A percentile compares a stretch with the other conserved stretches of the same genome.
These are phyloP conservation scores for Russula vinacea DNA, from an alignment of 768 basidiomycete species.

Conservation along the genomic window DNA sequence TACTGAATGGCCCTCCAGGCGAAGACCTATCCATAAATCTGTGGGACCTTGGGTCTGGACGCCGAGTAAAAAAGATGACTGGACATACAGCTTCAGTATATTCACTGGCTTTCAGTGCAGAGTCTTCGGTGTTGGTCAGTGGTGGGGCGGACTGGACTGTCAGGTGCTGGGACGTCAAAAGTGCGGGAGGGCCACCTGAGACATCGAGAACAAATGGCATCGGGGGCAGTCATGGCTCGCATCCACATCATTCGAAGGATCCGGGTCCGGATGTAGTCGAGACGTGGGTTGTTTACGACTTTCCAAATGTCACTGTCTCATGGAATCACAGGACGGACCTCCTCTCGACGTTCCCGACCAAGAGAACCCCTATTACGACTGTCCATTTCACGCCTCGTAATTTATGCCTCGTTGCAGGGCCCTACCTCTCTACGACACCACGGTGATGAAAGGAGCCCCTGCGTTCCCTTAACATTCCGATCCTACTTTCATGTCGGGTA, in stretches of 20 bases:
- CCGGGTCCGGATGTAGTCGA: constrained; percentile 55
- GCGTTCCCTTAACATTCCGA: constrained; percentile 14
- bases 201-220: constrained; percentile 60
- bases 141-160: constrained; percentile 95
- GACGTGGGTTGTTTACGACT: constrained; percentile 53
- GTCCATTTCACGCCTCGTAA: constrained; percentile 95
- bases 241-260: constrained; percentile 30
- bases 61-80: constrained; percentile 92
- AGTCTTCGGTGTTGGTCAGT: constrained; percentile 86
- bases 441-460: constrained; percentile 16
- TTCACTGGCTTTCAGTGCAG: constrained; percentile 87
- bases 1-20: constrained; percentile 42
- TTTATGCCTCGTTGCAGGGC: constrained; percentile 84
- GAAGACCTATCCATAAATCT: constrained; percentile 92
- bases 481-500: constrained; percentile 9
- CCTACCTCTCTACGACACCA: constrained; percentile 57
- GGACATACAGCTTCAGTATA: constrained; percentile 90
- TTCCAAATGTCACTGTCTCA: constrained; percentile 17
- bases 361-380: constrained; percentile 89
- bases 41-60: constrained; percentile 96
- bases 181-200: constrained; percentile 57
- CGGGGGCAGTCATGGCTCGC: constrained; percentile 33
- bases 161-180: constrained; percentile 95
- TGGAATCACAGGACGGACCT: constrained; percentile 64
- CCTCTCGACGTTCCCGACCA: constrained; percentile 89